Evolutionary conservation across 139 green algal genomes (phyloP), one percentile per base, ranked within the genome.

Genomic region (Coelastrella sp.): DNA sequence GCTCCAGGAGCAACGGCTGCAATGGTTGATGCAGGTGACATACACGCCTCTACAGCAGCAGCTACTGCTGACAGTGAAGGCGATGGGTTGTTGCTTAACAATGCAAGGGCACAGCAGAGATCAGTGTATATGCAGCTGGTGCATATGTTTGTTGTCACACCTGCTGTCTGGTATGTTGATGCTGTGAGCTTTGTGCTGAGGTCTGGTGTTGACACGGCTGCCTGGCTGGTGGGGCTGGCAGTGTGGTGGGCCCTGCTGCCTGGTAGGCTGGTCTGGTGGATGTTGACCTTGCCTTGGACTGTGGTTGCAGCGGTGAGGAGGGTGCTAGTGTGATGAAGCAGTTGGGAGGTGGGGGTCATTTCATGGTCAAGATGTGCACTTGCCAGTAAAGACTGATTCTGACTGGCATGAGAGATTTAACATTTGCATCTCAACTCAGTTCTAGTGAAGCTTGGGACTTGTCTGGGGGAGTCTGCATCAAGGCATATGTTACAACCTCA

Each of bases 201-300:
- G 13, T 38, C n/a, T 21, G 80, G 80, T 4, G 35, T 86, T 15
- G 19, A 68, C 51, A 80, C 35, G 25, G 80, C 48, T 25, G 32
- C 48, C 6, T 79, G 80, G 80, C 51, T 86, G 34, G 66, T 86
- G 25, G 67, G 25, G 32, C 9, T 69, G 66, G 34, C 37, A 27
- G 48, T 86, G 48, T 86, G 80, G 80, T 86, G 80, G 80, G 34
- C 57, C 27, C 19, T 86, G 80, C 67, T 86, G 80, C 80, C 80
- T 1, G 50, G 9, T 19, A 69, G 80, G 9, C 35, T 80, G 3
- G 34, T 21, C 45, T 40, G 35, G 50, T 85, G 79, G 45, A 45
- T 30, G 7, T 9, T 53, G 21, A 32, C 41, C 45, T 23, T 68
- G 51, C 67, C 80, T 5, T 62, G 30, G 2, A 41, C 50, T 48